Base-by-base conservation (phyloP, 768 basidiomycete species). In the Mycena leptocephala region DNA sequence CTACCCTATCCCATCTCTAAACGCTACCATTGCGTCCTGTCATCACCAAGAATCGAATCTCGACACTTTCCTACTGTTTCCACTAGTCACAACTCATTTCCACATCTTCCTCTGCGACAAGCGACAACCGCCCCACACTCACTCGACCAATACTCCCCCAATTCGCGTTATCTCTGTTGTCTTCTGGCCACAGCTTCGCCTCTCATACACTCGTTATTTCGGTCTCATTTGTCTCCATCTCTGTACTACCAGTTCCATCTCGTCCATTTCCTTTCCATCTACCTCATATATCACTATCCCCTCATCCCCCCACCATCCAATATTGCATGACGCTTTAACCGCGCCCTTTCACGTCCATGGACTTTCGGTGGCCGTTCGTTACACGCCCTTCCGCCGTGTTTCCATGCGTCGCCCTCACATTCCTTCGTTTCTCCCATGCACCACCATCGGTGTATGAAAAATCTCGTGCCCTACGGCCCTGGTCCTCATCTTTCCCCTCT, bases 41-140 rank as follows among this genome's bases (percentile, higher is more conserved):
- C 62, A 70, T 58, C 51, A 69, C 62, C 48, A 37, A 20, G 48
- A 74, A 35, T 46, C 37, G 10, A 22, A 37, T 18, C 8, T 35
- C 24, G 32, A 56, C 28, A 32, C 35, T 24, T 28, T 56, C 53
- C 43, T 63, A 68, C 66, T 72, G 75, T 76, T 70, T 76, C 59
- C 56, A 76, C 41, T 76, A 72, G 70, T 46, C 55, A 66, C 58
- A 66, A 26, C 74, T 18, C n/a, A n/a, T n/a, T n/a, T n/a, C 41
- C 56, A 48, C 33, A 6, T 30, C 37, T 9, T 51, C 55, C 39
- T 61, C 30, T 41, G 65, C 75, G 70, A 71, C 58, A 76, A 76
- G 65, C 75, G 70, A 71, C 58, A 76, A 76, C 58, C 70, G 48
- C 67, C 16, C 68, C 64, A 68, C 69, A 72, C 66, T 69, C 76